Evolutionary conservation across 768 basidiomycete species (phyloP), one percentile per base, ranked within the genome.

Genomic region (Leccinum imitatum): DNA sequence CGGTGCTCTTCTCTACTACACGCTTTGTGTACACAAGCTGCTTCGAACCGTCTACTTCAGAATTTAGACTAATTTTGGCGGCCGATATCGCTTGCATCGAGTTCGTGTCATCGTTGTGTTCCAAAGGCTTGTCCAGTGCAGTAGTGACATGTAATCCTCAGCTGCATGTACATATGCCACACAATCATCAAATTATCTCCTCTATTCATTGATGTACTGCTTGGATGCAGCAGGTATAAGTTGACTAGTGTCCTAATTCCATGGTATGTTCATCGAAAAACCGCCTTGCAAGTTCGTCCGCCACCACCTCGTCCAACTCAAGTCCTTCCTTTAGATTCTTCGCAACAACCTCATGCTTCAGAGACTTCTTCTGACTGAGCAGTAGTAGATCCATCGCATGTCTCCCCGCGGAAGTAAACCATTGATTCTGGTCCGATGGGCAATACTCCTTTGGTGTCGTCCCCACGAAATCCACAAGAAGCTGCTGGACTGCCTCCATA

Each of bases 391-490:
- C 58, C 60, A 58, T 69, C 25, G 60, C 14, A 23, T 54, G 37
- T 15, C 15, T 69, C n/a, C 60, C 67, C 54, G 68, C 51, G 30
- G 5, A 21, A 0, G 62, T 50, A 51, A 71, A 66, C 68, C 68
- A 69, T 15, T 21, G 44, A 6, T 47, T 23, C 5, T 13, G 21
- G 6, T 69, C 58, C 6, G 55, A 50, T 6, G 61, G 69, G 44
- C 48, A 44, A 53, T 58, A 61, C 30, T 15, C 68, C 47, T 31
- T 48, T 0, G 47, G 57, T 0, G 41, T 9, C 50, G 35, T 33
- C 66, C 46, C 54, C 37, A 66, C 54, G 19, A 63, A 69, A 0
- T n/a, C 51, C 10, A 55, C 6, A 13, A 75, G 23, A 2, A 73
- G 59, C 3, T 14, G 15, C 27, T 48, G 59, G 8, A 73, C 13